phyloP scores from a whole-genome alignment of 768 basidiomycete species.

The Mrakia frigida region DNA sequence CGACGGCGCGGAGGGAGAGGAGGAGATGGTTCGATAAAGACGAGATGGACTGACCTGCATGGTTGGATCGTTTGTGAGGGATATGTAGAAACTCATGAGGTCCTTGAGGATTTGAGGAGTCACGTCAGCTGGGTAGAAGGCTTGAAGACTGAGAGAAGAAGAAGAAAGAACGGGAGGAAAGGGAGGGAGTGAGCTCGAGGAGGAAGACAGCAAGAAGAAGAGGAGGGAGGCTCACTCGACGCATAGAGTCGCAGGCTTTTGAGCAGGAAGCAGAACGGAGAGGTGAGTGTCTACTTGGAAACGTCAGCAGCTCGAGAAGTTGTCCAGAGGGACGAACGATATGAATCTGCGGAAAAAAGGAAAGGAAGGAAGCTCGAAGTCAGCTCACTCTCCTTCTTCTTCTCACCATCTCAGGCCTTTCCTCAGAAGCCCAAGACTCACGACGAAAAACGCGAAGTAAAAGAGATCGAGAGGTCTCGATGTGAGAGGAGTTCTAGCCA shows the following conservation, averaged over 20 bases:
- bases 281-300: not conserved
- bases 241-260: constrained; percentile 57
- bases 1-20: constrained; percentile 3
- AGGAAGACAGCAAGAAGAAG: not conserved
- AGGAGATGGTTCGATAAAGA: not conserved
- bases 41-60: constrained; percentile 32
- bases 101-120: constrained; percentile 52
- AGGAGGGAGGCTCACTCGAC: constrained; percentile 50
- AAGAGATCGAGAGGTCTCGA: constrained; percentile 61
- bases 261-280: not conserved
- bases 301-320: not conserved
- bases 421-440: not conserved
- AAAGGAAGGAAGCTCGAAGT: not conserved
- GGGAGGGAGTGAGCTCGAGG: not conserved
- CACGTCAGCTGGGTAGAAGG: constrained; percentile 49
- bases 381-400: not conserved
- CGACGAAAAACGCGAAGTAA: constrained; percentile 65
- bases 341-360: constrained; percentile 52
- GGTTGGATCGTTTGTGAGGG: constrained; percentile 32
- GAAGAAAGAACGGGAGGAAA: too few relatives aligned
- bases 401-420: not conserved
- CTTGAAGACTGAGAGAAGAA: constrained; percentile 54
- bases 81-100: constrained; percentile 46
- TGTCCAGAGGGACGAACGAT: constrained; percentile 43
- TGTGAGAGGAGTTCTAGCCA: constrained; percentile 50